Conservation (phyloP, 2,329 filamentous ascomycete genomes). For the Elsinoe batatas region DNA sequence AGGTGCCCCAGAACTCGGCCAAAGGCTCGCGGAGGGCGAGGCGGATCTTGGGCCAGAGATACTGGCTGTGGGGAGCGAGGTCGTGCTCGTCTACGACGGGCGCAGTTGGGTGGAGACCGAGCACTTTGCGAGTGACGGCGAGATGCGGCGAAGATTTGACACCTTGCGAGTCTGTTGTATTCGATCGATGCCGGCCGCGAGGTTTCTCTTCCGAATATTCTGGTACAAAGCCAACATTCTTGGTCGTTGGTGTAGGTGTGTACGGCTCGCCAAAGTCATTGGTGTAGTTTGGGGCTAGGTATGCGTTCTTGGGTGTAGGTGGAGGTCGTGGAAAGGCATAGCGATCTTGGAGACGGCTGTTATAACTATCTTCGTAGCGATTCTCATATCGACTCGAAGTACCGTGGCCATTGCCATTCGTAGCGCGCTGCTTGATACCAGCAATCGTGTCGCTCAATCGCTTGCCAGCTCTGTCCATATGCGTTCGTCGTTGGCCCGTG, state of each 20-base stretch:
- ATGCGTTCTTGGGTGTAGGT: neutral
- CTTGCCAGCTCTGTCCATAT: slow-evolving; percentile 7
- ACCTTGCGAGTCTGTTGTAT: neutral
- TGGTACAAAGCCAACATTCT: neutral
- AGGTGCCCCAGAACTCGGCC: slow-evolving; percentile 35
- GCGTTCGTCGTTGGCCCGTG: neutral
- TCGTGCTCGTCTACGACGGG: slow-evolving; percentile 35
- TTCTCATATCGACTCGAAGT: neutral
- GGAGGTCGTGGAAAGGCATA: neutral
- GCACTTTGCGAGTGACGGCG: slow-evolving; percentile 12
- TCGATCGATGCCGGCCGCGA: slow-evolving; percentile 1
- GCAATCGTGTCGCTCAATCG: slow-evolving; percentile 7
- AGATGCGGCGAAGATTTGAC: slow-evolving; percentile 14
- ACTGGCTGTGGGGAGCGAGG: slow-evolving; percentile 25
- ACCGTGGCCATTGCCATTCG: neutral
- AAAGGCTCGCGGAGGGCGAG: slow-evolving; percentile 34
- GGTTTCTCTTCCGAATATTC: neutral
- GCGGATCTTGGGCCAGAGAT: slow-evolving; percentile 31
- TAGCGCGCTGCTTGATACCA: neutral
- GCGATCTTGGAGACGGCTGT: neutral
- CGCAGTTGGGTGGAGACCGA: slow-evolving; percentile 32
- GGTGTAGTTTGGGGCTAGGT: neutral
- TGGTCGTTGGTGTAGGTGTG: slow-evolving; percentile 1
- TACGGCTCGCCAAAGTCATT: slow-evolving; percentile 3
- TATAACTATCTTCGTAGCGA: neutral